Conservation (phyloP, 208 protist species). For the Acanthamoeba lenticulata region DNA sequence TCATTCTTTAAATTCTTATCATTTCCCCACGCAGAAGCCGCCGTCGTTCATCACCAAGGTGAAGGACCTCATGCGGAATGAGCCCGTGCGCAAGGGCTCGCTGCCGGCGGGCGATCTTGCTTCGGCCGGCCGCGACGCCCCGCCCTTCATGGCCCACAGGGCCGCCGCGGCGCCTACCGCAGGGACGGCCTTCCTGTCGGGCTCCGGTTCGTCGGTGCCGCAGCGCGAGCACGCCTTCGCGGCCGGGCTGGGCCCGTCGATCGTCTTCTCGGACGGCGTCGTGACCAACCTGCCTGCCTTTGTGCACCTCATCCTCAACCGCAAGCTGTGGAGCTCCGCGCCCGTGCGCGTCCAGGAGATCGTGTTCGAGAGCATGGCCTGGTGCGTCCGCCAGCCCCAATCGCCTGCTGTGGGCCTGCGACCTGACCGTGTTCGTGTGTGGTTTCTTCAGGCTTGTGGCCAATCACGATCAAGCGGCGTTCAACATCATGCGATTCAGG, state of each 20-base stretch:
- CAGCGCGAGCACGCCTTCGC: not conserved
- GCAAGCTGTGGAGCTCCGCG: constrained; percentile 13
- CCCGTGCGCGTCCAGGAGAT: constrained; percentile 33
- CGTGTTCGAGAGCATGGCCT: constrained; percentile 30
- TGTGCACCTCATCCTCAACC: constrained; percentile 47
- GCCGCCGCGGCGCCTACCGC: too few relatives aligned
- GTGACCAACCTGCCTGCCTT: constrained; percentile 56
- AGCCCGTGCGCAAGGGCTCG: not conserved
- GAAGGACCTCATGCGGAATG: constrained; percentile 10
- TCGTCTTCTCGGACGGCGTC: constrained; percentile 37
- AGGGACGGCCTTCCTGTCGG: too few relatives aligned
- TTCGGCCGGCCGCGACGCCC: not conserved
- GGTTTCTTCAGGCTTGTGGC: not conserved
- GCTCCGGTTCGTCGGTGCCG: not conserved
- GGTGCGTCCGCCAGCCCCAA: not conserved
- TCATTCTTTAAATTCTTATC: too few relatives aligned
- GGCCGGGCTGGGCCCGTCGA: not conserved
- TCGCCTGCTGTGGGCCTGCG: not conserved
- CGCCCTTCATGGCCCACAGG: not conserved
- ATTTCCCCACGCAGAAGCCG: too few relatives aligned
- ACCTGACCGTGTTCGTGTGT: not conserved
- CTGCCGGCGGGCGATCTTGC: not conserved
- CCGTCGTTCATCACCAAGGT: constrained; percentile 43
- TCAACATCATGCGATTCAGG: constrained; percentile 49
- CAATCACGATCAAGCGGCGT: constrained; percentile 39